Percentiles rank a stretch among this genome's conserved stretches.
Evolutionary conservation across 352 stramenopile species (phyloP).

Genomic region (Globisporangium acanthophoron): DNA sequence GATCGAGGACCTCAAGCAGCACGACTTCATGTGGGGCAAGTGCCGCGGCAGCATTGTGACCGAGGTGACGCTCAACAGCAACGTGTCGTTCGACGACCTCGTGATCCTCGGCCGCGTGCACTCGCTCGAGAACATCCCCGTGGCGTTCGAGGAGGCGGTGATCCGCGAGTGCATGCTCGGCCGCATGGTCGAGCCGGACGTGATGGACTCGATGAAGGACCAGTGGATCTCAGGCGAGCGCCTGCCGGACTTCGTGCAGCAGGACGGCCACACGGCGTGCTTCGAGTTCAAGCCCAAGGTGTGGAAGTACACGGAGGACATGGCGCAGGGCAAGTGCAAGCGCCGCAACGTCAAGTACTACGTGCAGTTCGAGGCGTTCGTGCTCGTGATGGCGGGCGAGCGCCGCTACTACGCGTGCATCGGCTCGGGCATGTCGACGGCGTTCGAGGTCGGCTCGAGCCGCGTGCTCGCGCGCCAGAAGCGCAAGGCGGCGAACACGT

Average conservation of each 20-base stretch:
- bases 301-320: slow-evolving; percentile 87
- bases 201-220: slow-evolving; percentile 84
- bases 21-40: slow-evolving; percentile 90
- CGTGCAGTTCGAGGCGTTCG: slow-evolving; percentile 84
- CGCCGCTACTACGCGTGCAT: slow-evolving; percentile 82
- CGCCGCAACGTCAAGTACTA: slow-evolving; percentile 87
- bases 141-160: slow-evolving; percentile 81
- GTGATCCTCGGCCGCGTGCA: slow-evolving; percentile 75
- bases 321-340: slow-evolving; percentile 87
- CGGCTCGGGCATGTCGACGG: slow-evolving; percentile 80
- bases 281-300: slow-evolving; percentile 89
- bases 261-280: slow-evolving; percentile 61
- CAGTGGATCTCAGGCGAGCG: slow-evolving; percentile 82
- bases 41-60: slow-evolving; percentile 78
- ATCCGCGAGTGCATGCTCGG: slow-evolving; percentile 82
- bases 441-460: slow-evolving; percentile 81
- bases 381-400: slow-evolving; percentile 68
- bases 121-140: slow-evolving; percentile 79
- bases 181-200: slow-evolving; percentile 63
- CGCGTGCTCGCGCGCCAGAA: slow-evolving; percentile 81
- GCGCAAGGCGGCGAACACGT: slow-evolving; percentile 56
- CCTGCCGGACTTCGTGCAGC: slow-evolving; percentile 80
- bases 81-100: slow-evolving; percentile 75
- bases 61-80: slow-evolving; percentile 81
- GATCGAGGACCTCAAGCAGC: slow-evolving; percentile 85